Base-by-base conservation (phyloP, 352 stramenopile genomes). In the Blastocystis sp. region DNA sequence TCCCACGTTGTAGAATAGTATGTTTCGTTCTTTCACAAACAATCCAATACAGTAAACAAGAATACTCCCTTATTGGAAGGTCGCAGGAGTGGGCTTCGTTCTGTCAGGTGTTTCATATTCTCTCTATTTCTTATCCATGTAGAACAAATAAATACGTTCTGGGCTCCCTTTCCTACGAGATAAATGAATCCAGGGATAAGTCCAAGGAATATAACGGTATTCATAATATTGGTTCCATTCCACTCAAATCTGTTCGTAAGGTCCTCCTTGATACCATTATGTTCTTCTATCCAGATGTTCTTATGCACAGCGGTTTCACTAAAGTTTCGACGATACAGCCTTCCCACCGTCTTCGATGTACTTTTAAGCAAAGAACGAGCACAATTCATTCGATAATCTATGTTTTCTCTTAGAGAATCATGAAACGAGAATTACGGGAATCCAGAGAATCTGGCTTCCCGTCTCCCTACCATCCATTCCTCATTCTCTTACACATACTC, bases 231-330 rank as follows among this genome's bases (percentile, higher is more conserved):
- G 21, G 35, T 9, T 83, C 71, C 71, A 63, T 16, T 52, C 71
- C 71, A 83, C 54, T 83, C 71, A 32, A 83, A 83, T 49, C 71
- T 27, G 51, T 83, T 83, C 12, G 71, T 83, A 49, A 87, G 77
- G 32, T 78, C 77, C 65, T 87, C 77, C 65, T 87, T 87, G n/a
- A 87, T 78, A 39, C 77, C 77, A 42, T 87, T 87, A 27, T 87
- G 77, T n/a, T 87, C 77, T 29, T 87, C 77, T 75, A 87, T 78
- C 59, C 59, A 87, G 77, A 87, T 87, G 57, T 87, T 87, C 77
- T 87, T 87, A 39, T 29, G 59, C 5, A 87, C 77, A 51, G 77
- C 59, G n/a, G 77, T 78, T 63, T 87, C 77, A 32, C 59, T 42
- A 46, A 87, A 87, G 59, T 66, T 78, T 54, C 77, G 43, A 37